phyloP scores from a whole-genome alignment of 2,329 filamentous ascomycete genomes.

The Sclerotinia subarctica region DNA sequence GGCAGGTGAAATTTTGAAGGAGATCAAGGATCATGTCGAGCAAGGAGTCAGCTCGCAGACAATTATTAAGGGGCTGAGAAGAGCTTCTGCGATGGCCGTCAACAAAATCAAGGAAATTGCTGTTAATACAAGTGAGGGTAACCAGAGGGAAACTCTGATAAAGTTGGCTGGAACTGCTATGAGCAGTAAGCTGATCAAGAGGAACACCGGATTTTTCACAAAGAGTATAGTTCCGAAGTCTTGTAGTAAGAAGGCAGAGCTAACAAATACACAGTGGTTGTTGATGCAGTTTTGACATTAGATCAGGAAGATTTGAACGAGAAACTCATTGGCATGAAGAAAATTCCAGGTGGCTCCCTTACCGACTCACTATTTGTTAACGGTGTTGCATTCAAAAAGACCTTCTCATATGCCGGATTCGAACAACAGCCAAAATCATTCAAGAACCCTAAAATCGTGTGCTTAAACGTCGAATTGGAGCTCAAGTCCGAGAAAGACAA shows the following conservation, averaged over 20 bases:
- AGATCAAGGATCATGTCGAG: constrained; percentile 93
- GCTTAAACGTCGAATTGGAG: constrained; percentile 95
- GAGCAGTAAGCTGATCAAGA: constrained; percentile 99
- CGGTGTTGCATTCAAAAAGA: constrained; percentile 99
- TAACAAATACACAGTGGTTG: constrained; percentile 68
- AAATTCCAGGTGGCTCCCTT: constrained; percentile 92
- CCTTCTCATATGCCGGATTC: constrained; percentile 97
- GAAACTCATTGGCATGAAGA: constrained; percentile 97
- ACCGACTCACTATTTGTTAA: constrained; percentile 97
- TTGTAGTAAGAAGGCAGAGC: constrained; percentile 27
- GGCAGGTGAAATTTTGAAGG: constrained; percentile 96
- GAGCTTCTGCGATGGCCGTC: constrained; percentile 83
- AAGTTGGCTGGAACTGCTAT: constrained; percentile 95
- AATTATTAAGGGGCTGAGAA: constrained; percentile 93
- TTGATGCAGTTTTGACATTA: constrained; percentile 90
- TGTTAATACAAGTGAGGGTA: constrained; percentile 76
- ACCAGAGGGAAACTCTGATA: constrained; percentile 79
- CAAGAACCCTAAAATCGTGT: constrained; percentile 91
- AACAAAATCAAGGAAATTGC: constrained; percentile 99
- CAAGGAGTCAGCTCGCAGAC: constrained; percentile 96
- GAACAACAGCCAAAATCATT: constrained; percentile 98
- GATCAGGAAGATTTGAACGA: constrained; percentile 98
- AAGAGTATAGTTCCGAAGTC: constrained; percentile 63
- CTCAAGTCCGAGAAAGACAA: constrained; percentile 99
- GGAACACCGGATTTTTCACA: constrained; percentile 95